Percentiles rank a stretch among this genome's conserved stretches.
Conservation (phyloP, 352 stramenopile species). For the Phytophthora idaei region DNA sequence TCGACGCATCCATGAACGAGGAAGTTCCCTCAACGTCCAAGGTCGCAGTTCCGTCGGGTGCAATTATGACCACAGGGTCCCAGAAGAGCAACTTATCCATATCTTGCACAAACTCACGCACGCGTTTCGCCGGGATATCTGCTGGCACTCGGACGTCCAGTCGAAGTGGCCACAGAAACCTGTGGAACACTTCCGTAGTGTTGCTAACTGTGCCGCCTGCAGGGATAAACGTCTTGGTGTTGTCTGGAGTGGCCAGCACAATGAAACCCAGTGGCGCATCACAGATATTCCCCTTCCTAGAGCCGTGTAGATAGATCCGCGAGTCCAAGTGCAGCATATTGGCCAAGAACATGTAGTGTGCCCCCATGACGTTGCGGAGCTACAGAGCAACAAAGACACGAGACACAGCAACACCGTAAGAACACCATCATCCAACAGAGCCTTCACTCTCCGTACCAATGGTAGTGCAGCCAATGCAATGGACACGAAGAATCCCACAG, state of each 20-base stretch:
- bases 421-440: constrained; percentile 1
- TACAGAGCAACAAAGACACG: constrained; percentile 19
- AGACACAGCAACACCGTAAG: constrained; percentile 1
- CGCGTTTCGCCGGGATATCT: constrained; percentile 30
- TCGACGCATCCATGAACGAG: constrained; percentile 38
- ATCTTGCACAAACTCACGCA: constrained; percentile 70
- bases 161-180: constrained; percentile 56
- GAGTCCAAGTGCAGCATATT: constrained; percentile 73
- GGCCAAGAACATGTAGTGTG: constrained; percentile 78
- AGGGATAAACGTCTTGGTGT: constrained; percentile 71
- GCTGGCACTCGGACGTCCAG: constrained; percentile 57
- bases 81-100: constrained; percentile 63
- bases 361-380: constrained; percentile 74
- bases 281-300: constrained; percentile 50
- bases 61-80: constrained; percentile 38
- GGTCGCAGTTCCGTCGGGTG: constrained; percentile 28
- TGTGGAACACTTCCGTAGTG: constrained; percentile 59
- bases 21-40: constrained; percentile 28
- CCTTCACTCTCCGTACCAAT: constrained; percentile 38
- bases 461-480: constrained; percentile 62
- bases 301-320: constrained; percentile 50
- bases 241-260: constrained; percentile 60
- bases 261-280: constrained; percentile 73
- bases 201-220: constrained; percentile 56
- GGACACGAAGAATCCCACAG: constrained; percentile 72